phyloP scores from a whole-genome alignment of 352 stramenopile species.

The Globisporangium paddicum region DNA sequence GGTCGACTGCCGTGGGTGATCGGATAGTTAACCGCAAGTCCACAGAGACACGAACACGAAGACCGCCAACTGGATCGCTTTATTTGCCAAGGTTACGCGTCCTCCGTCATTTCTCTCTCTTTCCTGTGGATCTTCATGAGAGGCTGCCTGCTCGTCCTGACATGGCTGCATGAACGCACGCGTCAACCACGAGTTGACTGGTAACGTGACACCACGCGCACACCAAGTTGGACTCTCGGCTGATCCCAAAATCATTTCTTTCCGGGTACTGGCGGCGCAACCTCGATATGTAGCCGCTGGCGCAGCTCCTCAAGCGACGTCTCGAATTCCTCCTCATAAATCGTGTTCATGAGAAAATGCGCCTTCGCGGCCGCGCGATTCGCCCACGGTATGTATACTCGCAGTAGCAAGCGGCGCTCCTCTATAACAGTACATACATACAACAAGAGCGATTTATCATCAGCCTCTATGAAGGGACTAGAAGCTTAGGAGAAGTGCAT shows the following conservation, averaged over 20 bases:
- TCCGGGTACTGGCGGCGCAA: constrained; percentile 31
- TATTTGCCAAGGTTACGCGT: no score
- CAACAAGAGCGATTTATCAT: neutral
- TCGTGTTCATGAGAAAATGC: constrained; percentile 89
- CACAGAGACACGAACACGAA: no score
- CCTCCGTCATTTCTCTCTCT: no score
- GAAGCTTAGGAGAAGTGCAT: neutral
- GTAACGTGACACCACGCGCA: no score
- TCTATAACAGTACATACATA: constrained; percentile 3
- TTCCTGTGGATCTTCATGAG: no score
- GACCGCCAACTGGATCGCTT: no score
- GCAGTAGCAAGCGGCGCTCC: constrained; percentile 75
- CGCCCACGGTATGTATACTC: constrained; percentile 94
- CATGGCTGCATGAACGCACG: no score
- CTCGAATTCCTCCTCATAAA: constrained; percentile 96
- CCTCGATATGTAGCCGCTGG: constrained; percentile 41
- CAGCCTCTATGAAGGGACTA: neutral
- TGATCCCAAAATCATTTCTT: neutral
- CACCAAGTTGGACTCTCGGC: constrained; percentile 23
- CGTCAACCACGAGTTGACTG: no score
- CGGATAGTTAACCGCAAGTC: no score
- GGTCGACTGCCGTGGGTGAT: no score
- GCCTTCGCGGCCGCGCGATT: constrained; percentile 63
- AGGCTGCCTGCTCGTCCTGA: no score
- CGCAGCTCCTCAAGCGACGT: constrained; percentile 88